These are phyloP conservation scores for Xylariaceae sp. DNA, from an alignment of 2,329 filamentous ascomycete species.

Conservation along the genomic window DNA sequence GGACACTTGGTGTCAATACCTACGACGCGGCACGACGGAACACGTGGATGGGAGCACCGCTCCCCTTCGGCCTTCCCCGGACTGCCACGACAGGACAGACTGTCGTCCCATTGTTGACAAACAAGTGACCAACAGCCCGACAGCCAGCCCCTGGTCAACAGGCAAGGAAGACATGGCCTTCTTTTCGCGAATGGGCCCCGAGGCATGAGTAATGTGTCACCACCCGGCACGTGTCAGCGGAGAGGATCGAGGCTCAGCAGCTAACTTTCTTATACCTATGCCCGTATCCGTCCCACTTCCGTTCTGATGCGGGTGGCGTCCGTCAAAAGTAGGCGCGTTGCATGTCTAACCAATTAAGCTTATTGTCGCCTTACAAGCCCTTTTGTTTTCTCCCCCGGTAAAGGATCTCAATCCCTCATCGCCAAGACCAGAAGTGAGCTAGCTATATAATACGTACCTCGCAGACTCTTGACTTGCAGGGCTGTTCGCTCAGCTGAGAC, in stretches of 20 bases:
- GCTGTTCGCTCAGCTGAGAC: no score
- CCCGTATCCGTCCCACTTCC: not conserved
- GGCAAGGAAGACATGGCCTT: not conserved
- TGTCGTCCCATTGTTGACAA: not conserved
- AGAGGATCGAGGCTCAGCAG: not conserved
- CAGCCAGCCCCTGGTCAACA: not conserved
- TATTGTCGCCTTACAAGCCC: not conserved
- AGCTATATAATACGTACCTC: no score
- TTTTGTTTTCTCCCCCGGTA: not conserved
- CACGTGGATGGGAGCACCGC: not conserved
- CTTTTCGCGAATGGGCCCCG: not conserved
- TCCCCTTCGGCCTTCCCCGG: not conserved
- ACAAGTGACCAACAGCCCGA: not conserved
- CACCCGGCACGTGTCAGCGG: not conserved
- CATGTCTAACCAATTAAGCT: not conserved
- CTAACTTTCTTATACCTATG: not conserved
- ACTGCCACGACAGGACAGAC: not conserved
- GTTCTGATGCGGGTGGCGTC: not conserved
- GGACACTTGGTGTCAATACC: not conserved
- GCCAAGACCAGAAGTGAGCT: no score
- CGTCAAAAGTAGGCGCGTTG: not conserved
- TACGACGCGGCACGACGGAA: slow-evolving; percentile 6
- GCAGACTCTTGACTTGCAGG: no score
- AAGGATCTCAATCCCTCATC: no score
- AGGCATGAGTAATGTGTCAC: not conserved